Percentiles rank a stretch among this genome's conserved stretches.
These are phyloP conservation scores for Hypholoma fasciculare DNA, from an alignment of 768 basidiomycete genomes.

Conservation along the genomic window DNA sequence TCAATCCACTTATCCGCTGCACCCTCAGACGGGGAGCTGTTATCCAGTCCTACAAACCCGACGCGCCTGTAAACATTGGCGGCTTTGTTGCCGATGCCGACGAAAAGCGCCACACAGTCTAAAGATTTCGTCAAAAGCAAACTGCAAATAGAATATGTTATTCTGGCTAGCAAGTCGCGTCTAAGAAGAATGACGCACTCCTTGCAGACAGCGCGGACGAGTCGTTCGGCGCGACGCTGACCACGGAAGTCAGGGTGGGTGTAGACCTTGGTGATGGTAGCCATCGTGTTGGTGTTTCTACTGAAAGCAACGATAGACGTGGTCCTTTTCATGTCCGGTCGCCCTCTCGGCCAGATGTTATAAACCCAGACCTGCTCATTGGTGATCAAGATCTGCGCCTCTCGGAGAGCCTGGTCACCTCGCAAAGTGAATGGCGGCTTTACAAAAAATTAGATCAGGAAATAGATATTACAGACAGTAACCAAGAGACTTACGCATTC, in stretches of 20 bases:
- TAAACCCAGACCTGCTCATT: slow-evolving; percentile 62
- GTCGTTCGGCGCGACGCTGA: slow-evolving; percentile 57
- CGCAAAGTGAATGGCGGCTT: slow-evolving; percentile 60
- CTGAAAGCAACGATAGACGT: slow-evolving; percentile 73
- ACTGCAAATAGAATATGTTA: neutral
- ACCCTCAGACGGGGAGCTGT: slow-evolving; percentile 18
- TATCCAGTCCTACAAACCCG: slow-evolving; percentile 60
- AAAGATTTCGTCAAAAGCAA: neutral
- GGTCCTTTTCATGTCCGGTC: slow-evolving; percentile 30
- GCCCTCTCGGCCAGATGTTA: slow-evolving; percentile 17
- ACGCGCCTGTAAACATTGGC: slow-evolving; percentile 60
- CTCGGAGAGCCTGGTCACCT: slow-evolving; percentile 38
- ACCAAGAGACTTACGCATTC: slow-evolving; percentile 48
- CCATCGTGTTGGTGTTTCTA: slow-evolving; percentile 53
- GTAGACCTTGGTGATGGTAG: slow-evolving; percentile 73
- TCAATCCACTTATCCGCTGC: slow-evolving; percentile 53
- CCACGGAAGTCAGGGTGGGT: slow-evolving; percentile 55
- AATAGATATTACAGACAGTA: neutral
- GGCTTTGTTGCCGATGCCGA: slow-evolving; percentile 56
- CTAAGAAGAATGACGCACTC: slow-evolving; percentile 36
- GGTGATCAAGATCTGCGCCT: slow-evolving; percentile 51
- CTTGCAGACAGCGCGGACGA: slow-evolving; percentile 58
- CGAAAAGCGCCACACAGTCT: slow-evolving; percentile 62
- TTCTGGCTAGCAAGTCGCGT: too few relatives aligned
- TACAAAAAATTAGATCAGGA: slow-evolving; percentile 9